A percentile compares a stretch with the other conserved stretches of the same genome.
Conservation (phyloP, 2,329 filamentous ascomycete genomes). For the Hypoxylon sp. region DNA sequence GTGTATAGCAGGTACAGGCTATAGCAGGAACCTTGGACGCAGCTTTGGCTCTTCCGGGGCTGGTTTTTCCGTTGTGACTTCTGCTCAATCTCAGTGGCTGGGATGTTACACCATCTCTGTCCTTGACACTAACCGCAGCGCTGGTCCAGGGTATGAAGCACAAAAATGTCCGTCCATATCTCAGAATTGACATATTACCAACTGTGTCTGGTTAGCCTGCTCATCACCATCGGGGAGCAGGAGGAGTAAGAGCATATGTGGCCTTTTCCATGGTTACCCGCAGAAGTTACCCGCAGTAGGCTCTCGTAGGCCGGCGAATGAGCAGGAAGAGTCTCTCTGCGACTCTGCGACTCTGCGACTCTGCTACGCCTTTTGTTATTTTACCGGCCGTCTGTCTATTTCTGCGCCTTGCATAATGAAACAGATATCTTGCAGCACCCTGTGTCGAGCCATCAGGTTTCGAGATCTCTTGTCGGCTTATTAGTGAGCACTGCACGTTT, state of each 20-base stretch:
- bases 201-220: conserved; percentile 3
- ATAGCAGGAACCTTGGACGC: neutral
- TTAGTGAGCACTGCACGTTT: conserved; percentile 29
- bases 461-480: conserved; percentile 28
- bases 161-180: conserved; percentile 19
- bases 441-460: conserved; percentile 26
- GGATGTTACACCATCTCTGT: conserved; percentile 25
- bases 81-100: conserved; percentile 29
- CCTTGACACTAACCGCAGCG: conserved; percentile 32
- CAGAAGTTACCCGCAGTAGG: neutral
- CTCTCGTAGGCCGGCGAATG: conserved; percentile 2
- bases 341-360: neutral
- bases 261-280: conserved; percentile 10
- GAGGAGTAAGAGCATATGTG: conserved; percentile 5
- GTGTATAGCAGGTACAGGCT: neutral
- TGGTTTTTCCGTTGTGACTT: conserved; percentile 33
- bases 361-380: conserved; percentile 4
- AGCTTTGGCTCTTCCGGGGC: conserved; percentile 13
- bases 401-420: conserved; percentile 35
- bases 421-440: conserved; percentile 36
- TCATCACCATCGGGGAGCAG: neutral
- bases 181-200: conserved; percentile 33
- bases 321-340: neutral
- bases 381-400: conserved; percentile 11
- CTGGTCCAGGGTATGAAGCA: conserved; percentile 37